Base-by-base conservation (phyloP, 2,329 filamentous ascomycete species). In the Penicillium rolfsii region DNA sequence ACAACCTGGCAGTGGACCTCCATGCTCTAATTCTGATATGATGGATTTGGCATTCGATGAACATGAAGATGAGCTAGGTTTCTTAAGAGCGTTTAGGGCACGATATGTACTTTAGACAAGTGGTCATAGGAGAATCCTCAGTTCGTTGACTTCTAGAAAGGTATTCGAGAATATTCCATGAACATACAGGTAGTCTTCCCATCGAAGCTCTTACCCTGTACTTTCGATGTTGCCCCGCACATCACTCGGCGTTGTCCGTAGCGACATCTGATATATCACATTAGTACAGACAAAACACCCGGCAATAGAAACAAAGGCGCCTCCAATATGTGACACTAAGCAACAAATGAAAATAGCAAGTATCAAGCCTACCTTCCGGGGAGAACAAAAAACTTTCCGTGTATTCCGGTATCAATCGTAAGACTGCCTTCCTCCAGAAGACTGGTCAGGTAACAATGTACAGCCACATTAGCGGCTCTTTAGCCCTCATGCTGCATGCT, bases 11-110 rank as follows among this genome's bases (percentile, higher is more conserved):
- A n/a, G 33, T n/a, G 12, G 30, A 8, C n/a, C 26, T 19, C 28
- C 35, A 22, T 9, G 36, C 22, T 43, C 55, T 33, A 22, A 50
- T 55, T 26, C 52, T 22, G 54, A 41, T 30, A 52, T 45, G 14
- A 28, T 46, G 26, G 35, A 14, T 24, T 52, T 28, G 8, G 30
- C 41, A 22, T 36, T n/a, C 52, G 22, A 60, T 48, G 53, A 62
- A 35, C 3, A 59, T 19, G 36, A 68, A 11, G 35, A 40, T 6
- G 41, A 26, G 24, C 46, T 62, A 45, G 40, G 46, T n/a, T 70
- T 69, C 22, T 9, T 63, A 35, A 57, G 66, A 11, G 66, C 66
- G 12, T 69, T 69, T 46, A 60, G 41, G 49, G 48, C 30, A 14
- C 49, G 48, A 16, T 70, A 67, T 63, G 35, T 35, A 52, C 52